These are phyloP conservation scores for Lophiotrema nucula DNA, from an alignment of 495 filamentous ascomycete species.

Conservation along the genomic window DNA sequence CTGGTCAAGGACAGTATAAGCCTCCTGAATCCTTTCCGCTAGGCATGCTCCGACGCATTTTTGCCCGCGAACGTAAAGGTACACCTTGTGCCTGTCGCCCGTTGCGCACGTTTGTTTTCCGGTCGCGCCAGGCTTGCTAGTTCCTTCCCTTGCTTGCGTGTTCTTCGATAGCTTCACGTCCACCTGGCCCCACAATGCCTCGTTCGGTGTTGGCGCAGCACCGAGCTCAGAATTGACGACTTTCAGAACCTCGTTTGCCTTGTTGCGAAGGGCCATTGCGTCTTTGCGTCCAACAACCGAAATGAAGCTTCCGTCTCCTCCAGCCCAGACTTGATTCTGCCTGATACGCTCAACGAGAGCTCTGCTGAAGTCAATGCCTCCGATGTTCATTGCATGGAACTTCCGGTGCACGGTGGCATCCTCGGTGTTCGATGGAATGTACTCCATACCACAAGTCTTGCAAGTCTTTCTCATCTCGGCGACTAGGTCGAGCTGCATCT, in stretches of 20 bases:
- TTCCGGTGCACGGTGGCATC: conserved; percentile 65
- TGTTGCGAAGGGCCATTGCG: conserved; percentile 53
- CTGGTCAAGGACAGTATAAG: conserved; percentile 49
- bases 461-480: conserved; percentile 60
- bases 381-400: conserved; percentile 65
- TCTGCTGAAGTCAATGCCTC: conserved; percentile 63
- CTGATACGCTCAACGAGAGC: conserved; percentile 49
- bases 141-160: conserved; percentile 30
- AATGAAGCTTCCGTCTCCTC: conserved; percentile 53
- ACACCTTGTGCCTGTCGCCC: conserved; percentile 60
- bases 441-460: conserved; percentile 67
- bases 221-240: conserved; percentile 67
- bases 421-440: conserved; percentile 63
- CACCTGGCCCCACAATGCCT: conserved; percentile 57
- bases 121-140: conserved; percentile 17
- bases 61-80: conserved; percentile 61
- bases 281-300: conserved; percentile 58
- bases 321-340: conserved; percentile 30
- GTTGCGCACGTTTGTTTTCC: conserved; percentile 12
- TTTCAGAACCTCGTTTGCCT: conserved; percentile 61
- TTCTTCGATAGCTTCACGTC: conserved; percentile 10
- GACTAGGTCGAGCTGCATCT: conserved; percentile 69
- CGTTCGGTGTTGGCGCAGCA: conserved; percentile 60
- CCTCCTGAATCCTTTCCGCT: conserved; percentile 63
- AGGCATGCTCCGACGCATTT: conserved; percentile 68